Evolutionary conservation across 148 eudicot species (phyloP).

Genomic region (Persicaria tinctoria): DNA sequence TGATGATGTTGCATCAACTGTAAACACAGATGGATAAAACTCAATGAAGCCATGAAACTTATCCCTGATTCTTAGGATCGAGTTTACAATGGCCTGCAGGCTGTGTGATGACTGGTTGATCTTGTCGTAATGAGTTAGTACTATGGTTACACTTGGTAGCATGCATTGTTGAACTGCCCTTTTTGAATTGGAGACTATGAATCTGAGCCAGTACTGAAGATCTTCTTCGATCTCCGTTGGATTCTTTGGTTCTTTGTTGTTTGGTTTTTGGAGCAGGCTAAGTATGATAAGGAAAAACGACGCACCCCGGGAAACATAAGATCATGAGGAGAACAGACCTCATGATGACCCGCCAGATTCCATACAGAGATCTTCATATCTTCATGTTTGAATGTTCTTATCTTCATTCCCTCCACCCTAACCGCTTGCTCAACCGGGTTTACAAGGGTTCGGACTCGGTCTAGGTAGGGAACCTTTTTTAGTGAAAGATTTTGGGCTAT

Average conservation of each 20-base stretch:
- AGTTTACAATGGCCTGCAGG: constrained; percentile 41
- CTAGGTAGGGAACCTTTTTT: constrained; percentile 55
- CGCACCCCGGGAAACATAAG: constrained; percentile 98
- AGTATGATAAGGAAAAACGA: constrained; percentile 56
- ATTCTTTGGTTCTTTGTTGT: constrained; percentile 62
- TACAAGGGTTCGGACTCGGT: constrained; percentile 66
- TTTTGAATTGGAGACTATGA: constrained; percentile 78
- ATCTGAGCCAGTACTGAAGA: constrained; percentile 84
- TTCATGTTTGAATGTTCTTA: constrained; percentile 59
- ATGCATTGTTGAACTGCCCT: constrained; percentile 76
- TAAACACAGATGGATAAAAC: constrained; percentile 74
- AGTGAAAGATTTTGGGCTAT: constrained; percentile 54
- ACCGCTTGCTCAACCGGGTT: constrained; percentile 88
- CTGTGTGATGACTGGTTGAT: constrained; percentile 45
- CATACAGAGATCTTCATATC: constrained; percentile 75
- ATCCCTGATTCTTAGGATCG: constrained; percentile 57
- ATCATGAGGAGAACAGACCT: constrained; percentile 63
- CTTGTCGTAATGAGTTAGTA: constrained; percentile 75
- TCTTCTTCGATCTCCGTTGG: constrained; percentile 76
- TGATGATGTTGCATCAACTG: constrained; percentile 87
- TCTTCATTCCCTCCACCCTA: constrained; percentile 51
- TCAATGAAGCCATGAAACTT: constrained; percentile 60
- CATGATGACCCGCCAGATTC: constrained; percentile 83
- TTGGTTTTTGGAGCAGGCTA: constrained; percentile 56
- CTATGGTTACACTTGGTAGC: constrained; percentile 74